phyloP scores from a whole-genome alignment of 331 rosid genomes.

The Malus hybrid region DNA sequence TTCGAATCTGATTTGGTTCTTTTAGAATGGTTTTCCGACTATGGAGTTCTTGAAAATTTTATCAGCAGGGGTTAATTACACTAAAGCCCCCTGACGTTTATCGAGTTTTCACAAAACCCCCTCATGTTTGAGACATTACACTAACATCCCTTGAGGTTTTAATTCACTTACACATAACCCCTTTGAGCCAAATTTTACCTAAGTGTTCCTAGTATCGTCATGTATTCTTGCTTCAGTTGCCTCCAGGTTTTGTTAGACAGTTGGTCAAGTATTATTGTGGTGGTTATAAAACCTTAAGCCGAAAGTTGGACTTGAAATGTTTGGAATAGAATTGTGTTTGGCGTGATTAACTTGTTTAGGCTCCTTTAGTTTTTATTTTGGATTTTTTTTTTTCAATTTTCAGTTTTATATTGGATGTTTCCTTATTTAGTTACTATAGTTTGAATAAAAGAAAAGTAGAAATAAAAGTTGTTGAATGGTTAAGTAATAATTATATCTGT shows the following conservation, averaged over 20 bases:
- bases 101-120: too few relatives aligned
- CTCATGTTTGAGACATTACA: too few relatives aligned
- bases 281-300: not conserved
- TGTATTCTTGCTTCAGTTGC: not conserved
- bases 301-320: not conserved
- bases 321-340: not conserved
- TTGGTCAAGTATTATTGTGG: not conserved
- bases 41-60: not conserved
- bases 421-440: not conserved
- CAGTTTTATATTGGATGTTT: not conserved
- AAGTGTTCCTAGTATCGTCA: not conserved
- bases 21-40: not conserved
- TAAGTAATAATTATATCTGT: not conserved
- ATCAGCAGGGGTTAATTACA: too few relatives aligned
- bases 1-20: not conserved
- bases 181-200: too few relatives aligned
- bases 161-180: too few relatives aligned
- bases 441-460: not conserved
- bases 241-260: not conserved
- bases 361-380: not conserved
- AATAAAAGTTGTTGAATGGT: not conserved
- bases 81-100: too few relatives aligned
- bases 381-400: too few relatives aligned
- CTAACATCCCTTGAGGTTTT: too few relatives aligned
- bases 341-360: not conserved